phyloP scores from a whole-genome alignment of 805 yeast species.

The Schwanniomyces pseudopolymorphus region DNA sequence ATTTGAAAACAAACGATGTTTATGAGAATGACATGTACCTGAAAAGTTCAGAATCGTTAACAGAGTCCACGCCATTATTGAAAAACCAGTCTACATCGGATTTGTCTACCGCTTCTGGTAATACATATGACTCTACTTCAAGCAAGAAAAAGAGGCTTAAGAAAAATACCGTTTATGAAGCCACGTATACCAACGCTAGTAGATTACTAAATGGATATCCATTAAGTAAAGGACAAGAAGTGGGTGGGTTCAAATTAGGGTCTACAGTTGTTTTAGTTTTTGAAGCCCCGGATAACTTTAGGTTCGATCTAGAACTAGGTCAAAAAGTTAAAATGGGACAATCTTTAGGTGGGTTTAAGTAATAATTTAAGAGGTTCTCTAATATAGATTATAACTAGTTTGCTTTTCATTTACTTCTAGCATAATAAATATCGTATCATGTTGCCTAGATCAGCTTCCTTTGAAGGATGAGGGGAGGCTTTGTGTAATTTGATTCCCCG shows the following conservation, averaged over 20 bases:
- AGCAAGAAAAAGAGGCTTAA: constrained; percentile 42
- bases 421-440: not conserved
- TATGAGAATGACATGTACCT: constrained; percentile 50
- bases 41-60: constrained; percentile 14
- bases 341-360: constrained; percentile 54
- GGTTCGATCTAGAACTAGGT: constrained; percentile 69
- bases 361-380: not conserved
- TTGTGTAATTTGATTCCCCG: not conserved
- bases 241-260: constrained; percentile 96
- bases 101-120: constrained; percentile 10
- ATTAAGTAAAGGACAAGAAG: constrained; percentile 84
- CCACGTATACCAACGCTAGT: constrained; percentile 82
- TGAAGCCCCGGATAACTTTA: constrained; percentile 86
- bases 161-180: constrained; percentile 88
- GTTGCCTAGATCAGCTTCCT: too few species aligned
- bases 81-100: constrained; percentile 10
- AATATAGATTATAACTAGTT: not conserved
- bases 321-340: constrained; percentile 85
- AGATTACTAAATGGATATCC: constrained; percentile 82
- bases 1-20: constrained; percentile 77
- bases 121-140: constrained; percentile 7
- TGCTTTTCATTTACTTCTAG: not conserved
- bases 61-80: constrained; percentile 34
- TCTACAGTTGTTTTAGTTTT: constrained; percentile 95
- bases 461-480: too few species aligned